Evolutionary conservation across 2,329 filamentous ascomycete genomes (phyloP), one percentile per base, ranked within the genome.

Genomic region (Epichloe gansuensis): DNA sequence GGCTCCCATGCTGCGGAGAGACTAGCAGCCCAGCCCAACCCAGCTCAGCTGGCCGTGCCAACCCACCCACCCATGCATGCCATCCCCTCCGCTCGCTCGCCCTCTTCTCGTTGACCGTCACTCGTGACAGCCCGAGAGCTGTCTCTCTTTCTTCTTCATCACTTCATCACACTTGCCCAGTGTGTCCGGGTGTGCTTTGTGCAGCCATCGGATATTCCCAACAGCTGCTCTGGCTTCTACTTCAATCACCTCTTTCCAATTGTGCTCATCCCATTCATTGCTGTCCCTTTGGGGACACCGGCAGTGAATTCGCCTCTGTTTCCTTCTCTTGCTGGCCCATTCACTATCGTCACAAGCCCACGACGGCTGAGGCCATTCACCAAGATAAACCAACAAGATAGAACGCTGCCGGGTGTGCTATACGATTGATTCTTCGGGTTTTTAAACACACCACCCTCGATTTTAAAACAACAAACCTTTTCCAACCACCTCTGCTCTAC

Each of bases 221-320:
- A 43, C 39, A 7, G 21, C 46, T 59, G 56, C 55, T 56, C 56
- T 55, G 52, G 43, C 41, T 46, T 45, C 50, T 31, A 47, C 52
- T 25, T 48, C 51, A 48, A 39, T 52, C 52, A 5, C 6, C n/a
- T 15, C 25, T 46, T 53, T 60, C 61, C 35, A 46, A 54, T 52
- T 57, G 55, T 45, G 56, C 46, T 48, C 39, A 50, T 48, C 42
- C 21, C 12, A 53, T 51, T 56, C 53, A 56, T 55, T 56, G 58
- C 54, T 59, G 54, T 55, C 59, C 59, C 56, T 54, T 52, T 55
- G 57, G 56, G 58, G 54, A 53, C 54, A 48, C 53, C 46, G 53
- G 55, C 55, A 53, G 57, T 56, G 54, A 52, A 53, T 56, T 50
- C 41, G 51, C 55, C 54, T 59, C 55, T 56, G 49, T 57, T 53